These are phyloP conservation scores for Pholiota conissans DNA, from an alignment of 768 basidiomycete species.

Conservation along the genomic window DNA sequence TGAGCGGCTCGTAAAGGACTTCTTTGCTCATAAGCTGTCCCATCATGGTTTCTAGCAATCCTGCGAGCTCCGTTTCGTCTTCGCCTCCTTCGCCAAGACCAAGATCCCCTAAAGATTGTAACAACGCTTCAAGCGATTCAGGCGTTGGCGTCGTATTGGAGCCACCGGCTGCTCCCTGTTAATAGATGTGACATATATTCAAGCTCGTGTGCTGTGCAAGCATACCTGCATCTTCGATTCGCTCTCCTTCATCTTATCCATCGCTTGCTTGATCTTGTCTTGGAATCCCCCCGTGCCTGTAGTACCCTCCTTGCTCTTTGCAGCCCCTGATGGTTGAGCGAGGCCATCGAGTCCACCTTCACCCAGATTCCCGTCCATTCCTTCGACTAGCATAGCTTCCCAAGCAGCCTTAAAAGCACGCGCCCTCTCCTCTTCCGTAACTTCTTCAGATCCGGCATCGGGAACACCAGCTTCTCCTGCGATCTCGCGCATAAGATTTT, in stretches of 20 bases:
- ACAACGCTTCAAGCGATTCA: conserved; percentile 50
- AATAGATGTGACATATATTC: background rate
- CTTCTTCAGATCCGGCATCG: conserved; percentile 20
- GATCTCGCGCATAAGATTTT: conserved; percentile 47
- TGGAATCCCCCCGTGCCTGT: conserved; percentile 49
- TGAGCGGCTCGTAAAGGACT: conserved; percentile 82
- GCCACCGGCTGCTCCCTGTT: conserved; percentile 20
- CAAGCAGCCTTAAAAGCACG: conserved; percentile 56
- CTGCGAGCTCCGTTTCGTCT: conserved; percentile 56
- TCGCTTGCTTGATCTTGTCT: conserved; percentile 65
- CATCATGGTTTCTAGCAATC: conserved; percentile 81
- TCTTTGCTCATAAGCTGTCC: conserved; percentile 78
- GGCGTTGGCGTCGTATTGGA: conserved; percentile 22
- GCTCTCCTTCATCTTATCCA: conserved; percentile 72
- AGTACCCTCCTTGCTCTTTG: background rate
- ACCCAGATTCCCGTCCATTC: conserved; percentile 45
- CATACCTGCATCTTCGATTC: conserved; percentile 55
- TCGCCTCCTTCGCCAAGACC: conserved; percentile 33
- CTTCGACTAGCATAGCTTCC: conserved; percentile 72
- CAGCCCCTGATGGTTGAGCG: conserved; percentile 8
- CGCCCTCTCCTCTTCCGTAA: conserved; percentile 34
- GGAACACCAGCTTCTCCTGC: conserved; percentile 29
- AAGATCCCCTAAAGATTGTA: conserved; percentile 46
- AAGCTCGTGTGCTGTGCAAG: background rate
- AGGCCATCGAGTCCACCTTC: conserved; percentile 15